Evolutionary conservation across 495 filamentous ascomycete species (phyloP).

Genomic region (Darksidea phi): DNA sequence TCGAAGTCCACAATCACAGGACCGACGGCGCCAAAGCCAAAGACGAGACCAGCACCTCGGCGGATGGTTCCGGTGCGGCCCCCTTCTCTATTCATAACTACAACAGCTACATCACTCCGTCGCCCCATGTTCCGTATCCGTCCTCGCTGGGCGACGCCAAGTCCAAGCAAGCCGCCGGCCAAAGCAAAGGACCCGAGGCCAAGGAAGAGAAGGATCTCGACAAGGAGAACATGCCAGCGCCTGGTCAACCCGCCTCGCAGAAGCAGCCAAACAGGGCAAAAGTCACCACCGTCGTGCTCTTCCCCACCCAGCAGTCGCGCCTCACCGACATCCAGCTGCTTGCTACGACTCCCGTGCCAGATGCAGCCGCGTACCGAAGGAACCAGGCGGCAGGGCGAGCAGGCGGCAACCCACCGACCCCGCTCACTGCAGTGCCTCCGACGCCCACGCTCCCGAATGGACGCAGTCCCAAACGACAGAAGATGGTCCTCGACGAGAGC

Average conservation of each 20-base stretch:
- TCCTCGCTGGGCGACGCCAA: slow-evolving; percentile 47
- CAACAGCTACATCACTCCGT: slow-evolving; percentile 82
- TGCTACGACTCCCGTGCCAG: slow-evolving; percentile 65
- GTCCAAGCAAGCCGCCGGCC: slow-evolving; percentile 43
- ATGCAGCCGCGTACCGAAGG: slow-evolving; percentile 43
- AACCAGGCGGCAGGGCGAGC: slow-evolving; percentile 38
- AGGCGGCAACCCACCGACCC: slow-evolving; percentile 63
- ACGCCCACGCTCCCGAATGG: slow-evolving; percentile 53
- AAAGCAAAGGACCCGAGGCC: slow-evolving; percentile 37
- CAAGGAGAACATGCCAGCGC: slow-evolving; percentile 53
- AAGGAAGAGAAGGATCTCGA: slow-evolving; percentile 44
- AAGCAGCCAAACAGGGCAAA: slow-evolving; percentile 53
- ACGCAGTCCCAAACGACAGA: slow-evolving; percentile 62
- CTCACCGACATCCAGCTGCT: slow-evolving; percentile 74
- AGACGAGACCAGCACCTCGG: slow-evolving; percentile 45
- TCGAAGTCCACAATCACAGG: slow-evolving; percentile 83
- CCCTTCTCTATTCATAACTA: slow-evolving; percentile 90
- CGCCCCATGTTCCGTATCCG: slow-evolving; percentile 77
- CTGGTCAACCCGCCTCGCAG: slow-evolving; percentile 49
- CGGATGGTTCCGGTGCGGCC: slow-evolving; percentile 57
- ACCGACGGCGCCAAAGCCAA: slow-evolving; percentile 59
- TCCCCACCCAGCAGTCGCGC: slow-evolving; percentile 73
- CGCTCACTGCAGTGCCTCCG: slow-evolving; percentile 59
- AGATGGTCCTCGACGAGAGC: slow-evolving; percentile 70
- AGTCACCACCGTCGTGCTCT: slow-evolving; percentile 78